phyloP scores from a whole-genome alignment of 2,329 filamentous ascomycete species.

The Lachnellula subtilissima region DNA sequence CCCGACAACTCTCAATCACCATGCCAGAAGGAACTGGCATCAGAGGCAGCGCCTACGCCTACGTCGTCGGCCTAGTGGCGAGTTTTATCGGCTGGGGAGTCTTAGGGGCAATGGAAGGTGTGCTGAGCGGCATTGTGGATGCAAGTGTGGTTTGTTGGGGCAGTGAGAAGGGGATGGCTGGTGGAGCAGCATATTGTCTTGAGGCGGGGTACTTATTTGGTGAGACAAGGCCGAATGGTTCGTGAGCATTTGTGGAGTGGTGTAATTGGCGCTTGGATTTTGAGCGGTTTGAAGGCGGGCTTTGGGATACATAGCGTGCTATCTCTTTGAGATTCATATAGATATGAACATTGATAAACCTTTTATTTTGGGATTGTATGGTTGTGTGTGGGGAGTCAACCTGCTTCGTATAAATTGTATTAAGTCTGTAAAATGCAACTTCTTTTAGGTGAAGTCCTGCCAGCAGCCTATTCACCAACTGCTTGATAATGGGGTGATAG shows the following conservation, averaged over 20 bases:
- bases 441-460: no score
- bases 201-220: conserved; percentile 89
- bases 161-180: conserved; percentile 71
- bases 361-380: no score
- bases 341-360: not conserved
- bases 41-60: conserved; percentile 85
- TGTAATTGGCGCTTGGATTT: not conserved
- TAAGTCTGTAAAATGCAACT: no score
- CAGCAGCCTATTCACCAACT: no score
- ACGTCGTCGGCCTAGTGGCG: conserved; percentile 86
- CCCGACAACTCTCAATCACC: conserved; percentile 66
- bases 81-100: conserved; percentile 94
- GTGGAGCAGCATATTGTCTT: conserved; percentile 75
- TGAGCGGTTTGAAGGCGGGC: not conserved
- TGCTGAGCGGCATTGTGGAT: conserved; percentile 81
- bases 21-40: conserved; percentile 47
- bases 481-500: no score
- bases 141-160: conserved; percentile 91
- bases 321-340: not conserved
- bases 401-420: no score
- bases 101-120: conserved; percentile 83
- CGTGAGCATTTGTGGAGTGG: not conserved
- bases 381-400: no score
- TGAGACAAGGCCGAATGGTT: conserved; percentile 40
- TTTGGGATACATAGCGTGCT: not conserved